Conservation (phyloP, 495 filamentous ascomycete genomes). For the Penicillium bialowiezense region DNA sequence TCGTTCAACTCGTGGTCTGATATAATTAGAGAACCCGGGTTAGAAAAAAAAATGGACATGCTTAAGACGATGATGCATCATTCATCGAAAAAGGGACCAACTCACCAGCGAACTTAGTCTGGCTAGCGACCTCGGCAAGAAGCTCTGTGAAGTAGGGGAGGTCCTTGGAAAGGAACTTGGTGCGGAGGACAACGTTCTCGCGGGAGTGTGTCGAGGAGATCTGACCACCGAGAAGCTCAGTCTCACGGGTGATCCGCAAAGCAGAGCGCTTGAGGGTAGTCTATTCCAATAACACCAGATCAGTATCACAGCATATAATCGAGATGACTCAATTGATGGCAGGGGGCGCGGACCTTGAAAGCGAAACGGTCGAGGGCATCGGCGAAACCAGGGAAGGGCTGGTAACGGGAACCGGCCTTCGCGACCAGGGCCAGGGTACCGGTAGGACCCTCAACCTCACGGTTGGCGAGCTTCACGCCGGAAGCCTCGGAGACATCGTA, state of each 20-base stretch:
- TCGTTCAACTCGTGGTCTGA: conserved; percentile 86
- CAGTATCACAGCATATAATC: neutral
- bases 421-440: conserved; percentile 86
- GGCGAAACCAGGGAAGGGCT: conserved; percentile 82
- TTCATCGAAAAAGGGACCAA: conserved; percentile 3
- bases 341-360: conserved; percentile 73
- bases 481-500: conserved; percentile 83
- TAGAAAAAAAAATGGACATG: conserved; percentile 8
- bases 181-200: conserved; percentile 86
- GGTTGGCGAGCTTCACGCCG: conserved; percentile 86
- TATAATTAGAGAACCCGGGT: conserved; percentile 9
- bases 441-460: conserved; percentile 83
- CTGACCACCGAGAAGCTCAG: conserved; percentile 88
- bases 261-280: conserved; percentile 81
- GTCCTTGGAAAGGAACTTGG: conserved; percentile 92
- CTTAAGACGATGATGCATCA: neutral
- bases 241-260: conserved; percentile 88
- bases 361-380: conserved; percentile 90
- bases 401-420: conserved; percentile 88
- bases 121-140: conserved; percentile 82
- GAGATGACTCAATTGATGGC: conserved; percentile 23
- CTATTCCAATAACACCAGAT: conserved; percentile 47
- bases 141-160: conserved; percentile 97
- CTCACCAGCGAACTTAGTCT: conserved; percentile 83
- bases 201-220: conserved; percentile 81